Evolutionary conservation across 129 eudicot genomes (phyloP), one percentile per base, ranked within the genome.

Genomic region (Flaveria sonorensis): DNA sequence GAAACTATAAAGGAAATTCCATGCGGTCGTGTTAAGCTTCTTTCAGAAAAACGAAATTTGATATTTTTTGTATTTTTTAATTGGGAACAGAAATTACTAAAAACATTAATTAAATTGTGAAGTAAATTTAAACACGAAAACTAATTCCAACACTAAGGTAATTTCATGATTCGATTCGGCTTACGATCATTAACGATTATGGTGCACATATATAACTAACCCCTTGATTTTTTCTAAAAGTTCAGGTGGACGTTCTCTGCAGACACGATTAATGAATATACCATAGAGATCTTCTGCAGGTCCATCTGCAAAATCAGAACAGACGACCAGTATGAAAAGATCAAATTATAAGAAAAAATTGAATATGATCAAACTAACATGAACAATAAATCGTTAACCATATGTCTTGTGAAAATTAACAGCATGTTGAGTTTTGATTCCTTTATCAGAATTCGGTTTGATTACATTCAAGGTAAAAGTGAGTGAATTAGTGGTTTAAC

Each of bases 251-350:
- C 97, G 92, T 64, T 95, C 99, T 68, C 97, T 72, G 16, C 99
- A 97, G 15, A 95, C 97, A 72, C 97, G 90, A 43, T 92, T 95
- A 13, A 95, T 95, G 73, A 91, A 95, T 74, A 88, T 83, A 43
- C 99, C 99, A 84, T 92, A 95, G 48, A 95, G 89, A 89, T 95
- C 97, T 81, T 95, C 99, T 72, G 99, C 96, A 77, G 99, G 99
- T 55, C 99, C 99, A 86, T 95, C 99, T 95, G 89, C 60, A 71
- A 66, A 45, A 79, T 72, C 70, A 76, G 61, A 70, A 42, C 23
- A 30, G 36, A 57, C 14, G 23, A 61, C 68, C 20, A 50, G 1
- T 62, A 59, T 32, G 28, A 69, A 15, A 14, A 18, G 26, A 63
- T 20, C 19, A 15, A 0, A 21, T 10, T 10, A 57, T 57, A 57